Base-by-base conservation (phyloP, 2,329 filamentous ascomycete species). In the Fusarium austroafricanum region DNA sequence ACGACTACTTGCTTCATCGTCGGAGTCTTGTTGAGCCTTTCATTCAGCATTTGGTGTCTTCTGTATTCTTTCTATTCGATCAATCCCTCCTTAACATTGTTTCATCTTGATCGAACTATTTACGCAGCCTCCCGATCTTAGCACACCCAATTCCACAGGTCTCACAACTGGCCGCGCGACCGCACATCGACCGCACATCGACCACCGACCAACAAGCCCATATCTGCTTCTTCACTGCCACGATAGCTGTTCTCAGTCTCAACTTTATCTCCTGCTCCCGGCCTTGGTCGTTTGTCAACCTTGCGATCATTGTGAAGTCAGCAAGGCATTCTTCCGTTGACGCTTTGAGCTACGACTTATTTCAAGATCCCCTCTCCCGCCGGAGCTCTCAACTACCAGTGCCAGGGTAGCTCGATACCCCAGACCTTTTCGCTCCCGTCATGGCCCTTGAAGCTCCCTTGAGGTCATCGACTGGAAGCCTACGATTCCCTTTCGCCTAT, bases 401-500 rank as follows among this genome's bases (percentile, higher is more conserved):
- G 40, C 51, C 47, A 58, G 66, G 60, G 63, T 61, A 62, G 55
- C 55, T 60, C 35, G 31, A 45, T 44, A 67, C 20, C 52, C 43
- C 29, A 50, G 38, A 35, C 31, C 40, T 43, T 42, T 55, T 57
- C 62, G 45, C 50, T 64, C 53, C 56, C 67, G 71, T 63, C 71
- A 77, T 80, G 79, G 75, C 79, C 70, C 73, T 81, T 67, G 74
- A 80, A 79, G 87, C 84, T 75, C 88, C 88, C 62, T 77, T 91
- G 72, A 82, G 88, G 74, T 86, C 87, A 65, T 90, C 89, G 64
- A 86, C 86, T 61, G 86, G 84, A 75, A 86, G 72, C 62, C 46
- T 79, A 47, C 76, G 77, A 44, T 80, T 79, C 55, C 71, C 72
- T 21, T 78, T 79, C 42, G 61, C 82, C 46, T 83, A 83, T 67